These are phyloP conservation scores for Pelargonium nanum DNA, from an alignment of 345 rosid genomes.

Conservation along the genomic window DNA sequence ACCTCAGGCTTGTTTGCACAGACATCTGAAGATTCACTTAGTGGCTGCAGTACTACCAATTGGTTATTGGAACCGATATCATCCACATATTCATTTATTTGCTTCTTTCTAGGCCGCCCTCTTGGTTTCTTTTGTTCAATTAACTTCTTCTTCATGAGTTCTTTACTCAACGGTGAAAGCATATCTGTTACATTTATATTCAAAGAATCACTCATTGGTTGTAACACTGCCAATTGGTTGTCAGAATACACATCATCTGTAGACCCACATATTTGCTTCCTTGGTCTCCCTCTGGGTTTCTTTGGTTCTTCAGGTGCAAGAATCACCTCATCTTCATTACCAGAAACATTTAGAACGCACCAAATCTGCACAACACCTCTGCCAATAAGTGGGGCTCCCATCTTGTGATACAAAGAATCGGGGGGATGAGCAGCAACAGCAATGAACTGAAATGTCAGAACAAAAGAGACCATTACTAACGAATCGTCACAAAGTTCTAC, in stretches of 20 bases:
- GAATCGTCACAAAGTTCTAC: too few relatives aligned
- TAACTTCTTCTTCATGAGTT: slow-evolving; percentile 14
- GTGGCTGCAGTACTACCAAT: too few relatives aligned
- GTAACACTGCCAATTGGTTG: not conserved
- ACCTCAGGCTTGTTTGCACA: too few relatives aligned
- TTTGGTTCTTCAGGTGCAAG: slow-evolving; percentile 16
- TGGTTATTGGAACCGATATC: too few relatives aligned
- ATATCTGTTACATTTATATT: not conserved
- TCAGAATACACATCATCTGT: not conserved
- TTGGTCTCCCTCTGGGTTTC: not conserved
- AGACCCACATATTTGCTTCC: not conserved
- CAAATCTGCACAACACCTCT: slow-evolving; percentile 86
- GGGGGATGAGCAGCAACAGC: slow-evolving; percentile 91
- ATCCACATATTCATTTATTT: slow-evolving; percentile 4
- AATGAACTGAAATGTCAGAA: slow-evolving; percentile 46
- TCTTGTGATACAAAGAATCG: slow-evolving; percentile 62
- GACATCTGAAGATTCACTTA: too few relatives aligned
- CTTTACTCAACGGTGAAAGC: slow-evolving; percentile 3
- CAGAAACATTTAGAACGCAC: slow-evolving; percentile 45
- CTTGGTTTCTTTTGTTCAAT: slow-evolving; percentile 14
- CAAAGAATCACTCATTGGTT: not conserved
- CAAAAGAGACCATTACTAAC: not conserved
- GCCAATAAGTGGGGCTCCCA: slow-evolving; percentile 59
- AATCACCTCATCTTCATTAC: slow-evolving; percentile 19
- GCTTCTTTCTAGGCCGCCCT: slow-evolving; percentile 28